Percentiles rank a stretch among this genome's conserved stretches.
These are phyloP conservation scores for Asterella californica DNA, from an alignment of 225 moss, liverwort and hornwort species.

Conservation along the genomic window DNA sequence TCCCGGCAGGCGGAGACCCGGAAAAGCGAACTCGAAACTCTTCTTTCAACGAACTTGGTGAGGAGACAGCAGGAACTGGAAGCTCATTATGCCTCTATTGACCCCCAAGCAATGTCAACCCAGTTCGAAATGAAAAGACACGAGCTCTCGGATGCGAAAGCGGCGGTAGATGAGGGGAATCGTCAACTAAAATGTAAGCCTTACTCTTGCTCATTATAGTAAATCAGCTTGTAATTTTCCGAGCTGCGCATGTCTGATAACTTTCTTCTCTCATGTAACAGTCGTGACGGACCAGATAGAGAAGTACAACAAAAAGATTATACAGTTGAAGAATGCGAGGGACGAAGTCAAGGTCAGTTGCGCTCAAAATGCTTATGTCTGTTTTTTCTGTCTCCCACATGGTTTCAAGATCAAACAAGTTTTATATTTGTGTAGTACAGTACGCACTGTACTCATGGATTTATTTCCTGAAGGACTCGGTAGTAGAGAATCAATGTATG, in stretches of 20 bases:
- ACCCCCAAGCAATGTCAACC: constrained; percentile 67
- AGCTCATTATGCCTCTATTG: constrained; percentile 59
- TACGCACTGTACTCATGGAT: not conserved
- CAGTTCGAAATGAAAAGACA: constrained; percentile 64
- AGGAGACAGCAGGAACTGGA: constrained; percentile 83
- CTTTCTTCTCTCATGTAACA: constrained; percentile 23
- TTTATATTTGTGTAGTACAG: no score
- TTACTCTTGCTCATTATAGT: not conserved
- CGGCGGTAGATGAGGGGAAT: constrained; percentile 63
- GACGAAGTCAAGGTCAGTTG: constrained; percentile 73
- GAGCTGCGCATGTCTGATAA: constrained; percentile 6
- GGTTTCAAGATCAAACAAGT: not conserved
- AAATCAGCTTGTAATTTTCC: not conserved
- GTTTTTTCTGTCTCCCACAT: not conserved
- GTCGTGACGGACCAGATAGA: constrained; percentile 68
- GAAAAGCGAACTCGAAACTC: constrained; percentile 86
- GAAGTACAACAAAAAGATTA: constrained; percentile 64
- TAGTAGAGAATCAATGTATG: not conserved
- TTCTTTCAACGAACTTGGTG: constrained; percentile 78
- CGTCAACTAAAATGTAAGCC: constrained; percentile 69
- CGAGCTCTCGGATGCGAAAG: constrained; percentile 65
- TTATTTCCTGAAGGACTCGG: not conserved
- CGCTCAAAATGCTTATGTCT: no score
- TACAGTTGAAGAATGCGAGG: constrained; percentile 60
- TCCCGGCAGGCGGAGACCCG: constrained; percentile 66